phyloP scores from a whole-genome alignment of 2,329 filamentous ascomycete species.

The Lachnellula cervina region DNA sequence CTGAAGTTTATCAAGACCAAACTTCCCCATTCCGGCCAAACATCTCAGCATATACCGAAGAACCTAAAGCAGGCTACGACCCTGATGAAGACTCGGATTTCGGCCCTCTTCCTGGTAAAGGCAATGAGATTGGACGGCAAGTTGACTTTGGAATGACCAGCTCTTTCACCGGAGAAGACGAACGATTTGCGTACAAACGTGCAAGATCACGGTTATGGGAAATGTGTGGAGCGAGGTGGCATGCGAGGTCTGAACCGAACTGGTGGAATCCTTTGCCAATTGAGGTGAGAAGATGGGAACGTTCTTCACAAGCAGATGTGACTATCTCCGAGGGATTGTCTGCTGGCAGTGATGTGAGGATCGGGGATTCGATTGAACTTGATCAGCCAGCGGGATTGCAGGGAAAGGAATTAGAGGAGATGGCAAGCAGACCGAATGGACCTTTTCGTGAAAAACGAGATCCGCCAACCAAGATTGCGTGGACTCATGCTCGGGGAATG shows the following conservation, averaged over 20 bases:
- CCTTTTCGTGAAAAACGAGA: slow-evolving; percentile 36
- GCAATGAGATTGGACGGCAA: slow-evolving; percentile 35
- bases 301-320: not conserved
- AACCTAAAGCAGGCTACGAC: slow-evolving; percentile 45
- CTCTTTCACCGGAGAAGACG: slow-evolving; percentile 74
- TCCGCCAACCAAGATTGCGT: slow-evolving; percentile 45
- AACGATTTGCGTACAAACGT: slow-evolving; percentile 75
- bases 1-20: slow-evolving; percentile 74
- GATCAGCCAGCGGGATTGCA: slow-evolving; percentile 41
- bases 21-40: slow-evolving; percentile 76
- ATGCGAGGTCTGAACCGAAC: slow-evolving; percentile 50
- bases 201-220: slow-evolving; percentile 77
- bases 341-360: slow-evolving; percentile 32
- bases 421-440: slow-evolving; percentile 18
- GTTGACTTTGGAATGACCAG: slow-evolving; percentile 62
- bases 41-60: slow-evolving; percentile 57
- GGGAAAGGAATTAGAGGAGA: slow-evolving; percentile 20
- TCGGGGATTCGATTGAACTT: slow-evolving; percentile 39
- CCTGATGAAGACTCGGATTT: slow-evolving; percentile 56
- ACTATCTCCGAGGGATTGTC: not conserved
- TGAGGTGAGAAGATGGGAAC: slow-evolving; percentile 65
- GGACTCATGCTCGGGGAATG: slow-evolving; percentile 50
- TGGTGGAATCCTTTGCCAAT: slow-evolving; percentile 67
- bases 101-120: slow-evolving; percentile 32
- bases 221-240: slow-evolving; percentile 70